These are phyloP conservation scores for Gonium pectorale DNA, from an alignment of 139 green algal species.

Conservation along the genomic window DNA sequence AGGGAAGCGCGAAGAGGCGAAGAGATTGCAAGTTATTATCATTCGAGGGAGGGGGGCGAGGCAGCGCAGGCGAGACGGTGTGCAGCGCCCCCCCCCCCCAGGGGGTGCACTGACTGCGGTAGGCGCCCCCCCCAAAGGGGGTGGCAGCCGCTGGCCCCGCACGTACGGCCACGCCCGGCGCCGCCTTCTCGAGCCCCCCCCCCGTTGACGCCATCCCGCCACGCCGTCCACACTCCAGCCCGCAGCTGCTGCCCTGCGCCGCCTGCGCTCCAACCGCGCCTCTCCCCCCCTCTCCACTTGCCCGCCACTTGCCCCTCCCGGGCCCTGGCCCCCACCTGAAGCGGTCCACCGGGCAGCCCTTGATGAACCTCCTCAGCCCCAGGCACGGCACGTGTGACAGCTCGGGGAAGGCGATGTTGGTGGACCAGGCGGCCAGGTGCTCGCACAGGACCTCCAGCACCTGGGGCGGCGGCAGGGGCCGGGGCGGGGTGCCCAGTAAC, in stretches of 20 bases:
- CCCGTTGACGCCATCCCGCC: too few relatives aligned
- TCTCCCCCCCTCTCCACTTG: not conserved
- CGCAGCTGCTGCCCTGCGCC: too few relatives aligned
- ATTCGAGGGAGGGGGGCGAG: too few relatives aligned
- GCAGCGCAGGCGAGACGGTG: too few relatives aligned
- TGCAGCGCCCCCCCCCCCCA: too few relatives aligned
- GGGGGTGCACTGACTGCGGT: too few relatives aligned
- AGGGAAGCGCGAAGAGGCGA: not conserved
- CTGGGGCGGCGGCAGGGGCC: slow-evolving; percentile 39
- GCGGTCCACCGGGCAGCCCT: slow-evolving; percentile 80
- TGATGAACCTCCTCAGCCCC: slow-evolving; percentile 85
- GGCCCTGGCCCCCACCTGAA: slow-evolving; percentile 65
- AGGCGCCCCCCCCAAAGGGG: too few relatives aligned
- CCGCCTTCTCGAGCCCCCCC: too few relatives aligned
- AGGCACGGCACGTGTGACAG: slow-evolving; percentile 78
- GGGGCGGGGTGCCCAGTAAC: too few relatives aligned
- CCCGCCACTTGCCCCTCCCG: not conserved
- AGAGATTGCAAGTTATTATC: not conserved
- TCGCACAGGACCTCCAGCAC: slow-evolving; percentile 84
- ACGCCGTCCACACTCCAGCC: too few relatives aligned
- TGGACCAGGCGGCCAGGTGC: slow-evolving; percentile 86
- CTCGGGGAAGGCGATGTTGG: slow-evolving; percentile 90
- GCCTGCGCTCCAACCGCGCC: not conserved
- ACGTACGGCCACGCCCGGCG: too few relatives aligned
- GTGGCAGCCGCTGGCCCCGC: too few relatives aligned